These are phyloP conservation scores for Corchorus olitorius DNA, from an alignment of 345 rosid species.

Conservation along the genomic window DNA sequence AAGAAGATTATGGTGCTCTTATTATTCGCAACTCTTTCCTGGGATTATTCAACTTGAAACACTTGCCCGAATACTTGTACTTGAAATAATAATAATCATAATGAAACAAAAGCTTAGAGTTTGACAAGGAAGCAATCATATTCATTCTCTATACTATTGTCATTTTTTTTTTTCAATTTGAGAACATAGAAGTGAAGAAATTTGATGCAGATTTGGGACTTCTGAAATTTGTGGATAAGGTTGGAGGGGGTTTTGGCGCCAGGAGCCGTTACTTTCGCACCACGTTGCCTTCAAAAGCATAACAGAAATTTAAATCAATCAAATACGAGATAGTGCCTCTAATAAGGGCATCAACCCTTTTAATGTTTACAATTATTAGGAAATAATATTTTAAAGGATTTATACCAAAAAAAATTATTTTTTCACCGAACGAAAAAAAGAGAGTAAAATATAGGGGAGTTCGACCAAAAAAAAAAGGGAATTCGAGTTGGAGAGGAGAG, in stretches of 20 bases:
- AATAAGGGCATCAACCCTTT: no score
- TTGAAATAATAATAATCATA: not conserved
- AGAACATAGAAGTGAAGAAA: not conserved
- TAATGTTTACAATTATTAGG: no score
- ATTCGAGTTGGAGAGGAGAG: no score
- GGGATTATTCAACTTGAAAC: conserved; percentile 17
- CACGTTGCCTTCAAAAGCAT: conserved; percentile 6
- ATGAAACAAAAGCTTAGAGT: conserved; percentile 22
- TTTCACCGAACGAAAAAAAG: no score
- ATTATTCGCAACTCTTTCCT: conserved; percentile 8
- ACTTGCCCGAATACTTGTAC: not conserved
- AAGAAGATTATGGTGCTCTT: conserved; percentile 48
- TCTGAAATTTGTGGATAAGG: not conserved
- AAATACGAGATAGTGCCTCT: no score
- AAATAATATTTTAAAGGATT: no score
- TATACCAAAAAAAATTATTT: no score
- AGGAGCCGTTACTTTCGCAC: not conserved
- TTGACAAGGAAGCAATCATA: not conserved
- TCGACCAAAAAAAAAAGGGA: no score
- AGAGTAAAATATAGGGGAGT: no score
- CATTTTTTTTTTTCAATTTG: not conserved
- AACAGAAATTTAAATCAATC: no score
- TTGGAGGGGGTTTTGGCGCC: conserved; percentile 11
- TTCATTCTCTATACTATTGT: not conserved
- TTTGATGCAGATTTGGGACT: not conserved